phyloP scores from a whole-genome alignment of 352 stramenopile genomes.

The Pythium volutum region DNA sequence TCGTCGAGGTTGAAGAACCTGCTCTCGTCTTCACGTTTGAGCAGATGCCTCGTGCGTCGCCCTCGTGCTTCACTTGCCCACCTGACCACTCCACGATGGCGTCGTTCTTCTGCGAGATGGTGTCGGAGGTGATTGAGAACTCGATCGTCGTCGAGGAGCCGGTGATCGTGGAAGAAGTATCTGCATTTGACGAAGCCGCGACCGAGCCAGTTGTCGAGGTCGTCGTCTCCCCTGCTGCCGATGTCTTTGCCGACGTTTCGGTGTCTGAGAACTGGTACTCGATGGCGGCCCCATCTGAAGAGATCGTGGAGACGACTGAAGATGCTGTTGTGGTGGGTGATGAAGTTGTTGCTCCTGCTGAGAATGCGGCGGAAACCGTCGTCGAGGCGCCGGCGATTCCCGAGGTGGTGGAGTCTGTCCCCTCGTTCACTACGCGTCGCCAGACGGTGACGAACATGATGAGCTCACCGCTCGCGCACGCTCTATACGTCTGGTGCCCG shows the following conservation, averaged over 20 bases:
- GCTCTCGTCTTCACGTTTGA: background rate
- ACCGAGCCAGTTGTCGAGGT: background rate
- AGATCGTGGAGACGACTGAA: background rate
- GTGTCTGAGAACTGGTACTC: background rate
- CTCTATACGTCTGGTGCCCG: constrained; percentile 14
- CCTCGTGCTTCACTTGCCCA: constrained; percentile 5
- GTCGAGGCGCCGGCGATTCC: background rate
- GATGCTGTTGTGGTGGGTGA: background rate
- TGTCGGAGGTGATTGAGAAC: background rate
- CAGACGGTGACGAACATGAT: background rate
- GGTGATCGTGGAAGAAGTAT: background rate
- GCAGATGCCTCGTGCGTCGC: background rate
- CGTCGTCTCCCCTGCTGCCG: background rate
- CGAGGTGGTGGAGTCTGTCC: background rate
- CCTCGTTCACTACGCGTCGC: background rate
- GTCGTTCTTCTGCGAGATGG: constrained; percentile 12
- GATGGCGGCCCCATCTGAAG: background rate
- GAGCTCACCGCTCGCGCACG: constrained; percentile 8
- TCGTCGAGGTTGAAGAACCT: background rate
- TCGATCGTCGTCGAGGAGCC: background rate
- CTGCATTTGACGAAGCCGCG: background rate
- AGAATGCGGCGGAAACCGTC: background rate
- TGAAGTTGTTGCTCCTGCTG: background rate
- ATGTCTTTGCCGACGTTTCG: background rate
- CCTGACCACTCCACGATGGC: constrained; percentile 7